A percentile compares a stretch with the other conserved stretches of the same genome.
Evolutionary conservation across 768 basidiomycete genomes (phyloP).

Genomic region (Saitozyma podzolica): DNA sequence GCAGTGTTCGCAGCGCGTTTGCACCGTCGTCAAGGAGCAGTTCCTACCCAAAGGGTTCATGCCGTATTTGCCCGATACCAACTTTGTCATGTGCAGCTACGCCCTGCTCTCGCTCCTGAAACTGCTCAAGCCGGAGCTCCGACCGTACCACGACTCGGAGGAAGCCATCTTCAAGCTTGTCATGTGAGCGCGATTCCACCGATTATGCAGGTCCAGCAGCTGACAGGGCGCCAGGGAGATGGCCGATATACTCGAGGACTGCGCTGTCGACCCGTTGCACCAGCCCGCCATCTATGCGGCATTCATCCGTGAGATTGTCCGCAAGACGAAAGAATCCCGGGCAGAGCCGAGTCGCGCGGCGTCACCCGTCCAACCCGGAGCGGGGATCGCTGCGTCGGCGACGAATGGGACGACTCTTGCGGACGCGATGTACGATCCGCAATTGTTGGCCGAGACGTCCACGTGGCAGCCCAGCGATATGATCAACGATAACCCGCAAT

Average conservation of each 20-base stretch:
- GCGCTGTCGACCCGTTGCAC: conserved; percentile 75
- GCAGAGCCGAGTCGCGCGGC: neutral
- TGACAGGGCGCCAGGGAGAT: conserved; percentile 73
- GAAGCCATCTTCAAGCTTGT: conserved; percentile 44
- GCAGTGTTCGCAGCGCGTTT: conserved; percentile 25
- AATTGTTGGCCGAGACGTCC: conserved; percentile 28
- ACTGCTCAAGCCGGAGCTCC: conserved; percentile 58
- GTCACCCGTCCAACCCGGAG: neutral
- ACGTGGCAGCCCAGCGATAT: conserved; percentile 27
- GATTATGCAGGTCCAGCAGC: conserved; percentile 45
- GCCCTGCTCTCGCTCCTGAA: conserved; percentile 87
- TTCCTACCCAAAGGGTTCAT: conserved; percentile 74
- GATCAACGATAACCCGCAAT: conserved; percentile 28
- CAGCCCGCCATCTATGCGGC: conserved; percentile 86
- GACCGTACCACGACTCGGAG: conserved; percentile 40
- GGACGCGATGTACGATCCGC: conserved; percentile 31
- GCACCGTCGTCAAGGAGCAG: conserved; percentile 68
- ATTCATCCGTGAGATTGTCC: conserved; percentile 70
- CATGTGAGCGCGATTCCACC: conserved; percentile 60
- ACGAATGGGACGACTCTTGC: conserved; percentile 9
- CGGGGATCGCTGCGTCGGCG: neutral
- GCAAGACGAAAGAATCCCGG: conserved; percentile 34
- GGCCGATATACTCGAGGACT: conserved; percentile 72
- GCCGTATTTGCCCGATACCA: conserved; percentile 83
- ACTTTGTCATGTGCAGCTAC: conserved; percentile 89